phyloP scores from a whole-genome alignment of 306 rosid genomes.

The Fragaria ananassa region DNA sequence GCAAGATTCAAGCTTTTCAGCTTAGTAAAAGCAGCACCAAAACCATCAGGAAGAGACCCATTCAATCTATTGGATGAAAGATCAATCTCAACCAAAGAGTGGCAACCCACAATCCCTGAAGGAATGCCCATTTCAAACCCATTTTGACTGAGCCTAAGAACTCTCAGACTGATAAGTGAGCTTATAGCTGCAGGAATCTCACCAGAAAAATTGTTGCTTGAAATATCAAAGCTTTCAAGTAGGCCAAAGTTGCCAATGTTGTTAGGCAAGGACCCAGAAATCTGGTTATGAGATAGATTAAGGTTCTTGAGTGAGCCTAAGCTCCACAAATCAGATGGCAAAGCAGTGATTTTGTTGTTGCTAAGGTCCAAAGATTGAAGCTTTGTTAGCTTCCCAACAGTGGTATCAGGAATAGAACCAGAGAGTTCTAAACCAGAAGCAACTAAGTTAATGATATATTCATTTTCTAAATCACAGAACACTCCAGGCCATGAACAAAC shows the following conservation, averaged over 20 bases:
- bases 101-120: constrained; percentile 60
- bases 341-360: constrained; percentile 62
- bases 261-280: constrained; percentile 73
- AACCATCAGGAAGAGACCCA: constrained; percentile 82
- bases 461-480: constrained; percentile 51
- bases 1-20: constrained; percentile 78
- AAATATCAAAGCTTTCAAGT: constrained; percentile 72
- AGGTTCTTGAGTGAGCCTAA: constrained; percentile 64
- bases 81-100: constrained; percentile 62
- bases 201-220: constrained; percentile 65
- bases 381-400: constrained; percentile 74
- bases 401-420: constrained; percentile 75
- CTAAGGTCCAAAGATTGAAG: constrained; percentile 83
- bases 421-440: constrained; percentile 62
- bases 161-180: constrained; percentile 52
- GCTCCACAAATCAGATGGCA: constrained; percentile 96
- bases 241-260: constrained; percentile 81
- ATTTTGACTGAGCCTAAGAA: constrained; percentile 67
- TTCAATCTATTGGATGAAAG: constrained; percentile 65
- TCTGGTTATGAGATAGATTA: constrained; percentile 63
- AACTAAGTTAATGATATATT: constrained; percentile 42
- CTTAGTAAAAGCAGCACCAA: constrained; percentile 75
- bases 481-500: constrained; percentile 84
- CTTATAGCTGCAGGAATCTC: constrained; percentile 64
- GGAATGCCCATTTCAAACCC: constrained; percentile 54